Conservation (phyloP, 306 rosid species). For the Abrus precatorius region DNA sequence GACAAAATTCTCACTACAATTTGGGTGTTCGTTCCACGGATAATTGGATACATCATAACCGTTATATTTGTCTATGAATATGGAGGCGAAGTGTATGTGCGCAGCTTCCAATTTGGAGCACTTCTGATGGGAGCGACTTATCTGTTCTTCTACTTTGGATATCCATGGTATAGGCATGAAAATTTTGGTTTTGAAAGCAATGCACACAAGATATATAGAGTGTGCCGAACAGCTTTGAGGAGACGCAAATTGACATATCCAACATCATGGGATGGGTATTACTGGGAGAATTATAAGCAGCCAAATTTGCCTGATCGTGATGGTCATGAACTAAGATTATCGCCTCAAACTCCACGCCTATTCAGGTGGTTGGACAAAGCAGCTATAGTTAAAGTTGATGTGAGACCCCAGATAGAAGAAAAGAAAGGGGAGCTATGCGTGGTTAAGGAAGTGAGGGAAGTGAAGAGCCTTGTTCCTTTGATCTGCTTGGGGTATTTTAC, state of each 20-base stretch:
- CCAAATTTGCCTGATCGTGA: too few relatives aligned
- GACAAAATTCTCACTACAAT: too few relatives aligned
- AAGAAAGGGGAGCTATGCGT: background rate
- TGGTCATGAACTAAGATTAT: background rate
- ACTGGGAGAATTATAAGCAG: constrained; percentile 15
- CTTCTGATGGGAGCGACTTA: background rate
- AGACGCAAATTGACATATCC: background rate
- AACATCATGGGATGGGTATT: background rate
- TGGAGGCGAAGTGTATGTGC: rapidly evolving
- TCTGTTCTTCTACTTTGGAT: constrained; percentile 16
- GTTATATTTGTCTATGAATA: rapidly evolving
- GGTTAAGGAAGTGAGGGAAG: constrained; percentile 4
- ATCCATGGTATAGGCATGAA: background rate
- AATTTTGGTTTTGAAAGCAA: background rate
- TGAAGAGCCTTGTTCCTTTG: constrained; percentile 17
- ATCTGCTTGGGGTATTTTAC: background rate
- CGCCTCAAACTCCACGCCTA: background rate
- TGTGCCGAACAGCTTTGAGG: background rate
- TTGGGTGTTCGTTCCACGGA: background rate
- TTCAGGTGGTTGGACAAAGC: constrained; percentile 20
- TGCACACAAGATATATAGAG: background rate
- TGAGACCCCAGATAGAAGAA: background rate
- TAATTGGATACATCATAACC: background rate
- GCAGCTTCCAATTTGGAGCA: background rate
- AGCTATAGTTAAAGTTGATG: background rate